Evolutionary conservation across 768 basidiomycete species (phyloP).

Genomic region (Trametes gibbosa): DNA sequence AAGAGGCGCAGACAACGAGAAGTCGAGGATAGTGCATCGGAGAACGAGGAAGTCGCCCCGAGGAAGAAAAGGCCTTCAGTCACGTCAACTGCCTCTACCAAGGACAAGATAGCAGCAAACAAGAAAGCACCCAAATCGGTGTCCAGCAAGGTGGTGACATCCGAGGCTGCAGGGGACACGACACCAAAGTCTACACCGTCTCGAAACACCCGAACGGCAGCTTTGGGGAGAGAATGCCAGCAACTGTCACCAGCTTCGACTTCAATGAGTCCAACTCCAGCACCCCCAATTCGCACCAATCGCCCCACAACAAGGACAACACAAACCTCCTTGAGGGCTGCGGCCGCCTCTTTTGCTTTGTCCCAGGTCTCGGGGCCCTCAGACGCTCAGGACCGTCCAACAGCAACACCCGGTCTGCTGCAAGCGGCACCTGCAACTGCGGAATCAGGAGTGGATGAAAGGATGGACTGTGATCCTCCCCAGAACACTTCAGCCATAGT

Average conservation of each 20-base stretch:
- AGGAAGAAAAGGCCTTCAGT: background rate
- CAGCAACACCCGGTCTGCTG: background rate
- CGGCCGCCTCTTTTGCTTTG: constrained; percentile 1
- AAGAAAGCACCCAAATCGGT: background rate
- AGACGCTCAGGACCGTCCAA: background rate
- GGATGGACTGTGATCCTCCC: background rate
- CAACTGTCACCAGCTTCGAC: background rate
- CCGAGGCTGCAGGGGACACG: background rate
- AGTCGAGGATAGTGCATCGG: constrained; percentile 1
- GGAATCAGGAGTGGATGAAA: background rate
- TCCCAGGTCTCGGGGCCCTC: background rate
- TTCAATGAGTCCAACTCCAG: background rate
- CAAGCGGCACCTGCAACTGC: no score
- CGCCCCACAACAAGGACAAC: constrained; percentile 4
- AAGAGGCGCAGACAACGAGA: constrained; percentile 9
- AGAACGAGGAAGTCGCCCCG: background rate
- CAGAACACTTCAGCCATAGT: no score
- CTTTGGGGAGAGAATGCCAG: background rate
- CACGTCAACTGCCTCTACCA: background rate
- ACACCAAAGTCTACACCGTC: background rate
- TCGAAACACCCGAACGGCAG: background rate
- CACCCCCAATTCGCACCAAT: background rate
- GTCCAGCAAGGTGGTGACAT: background rate
- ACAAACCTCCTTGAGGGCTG: background rate
- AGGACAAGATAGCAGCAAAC: background rate